A percentile compares a stretch with the other conserved stretches of the same genome.
phyloP scores from a whole-genome alignment of 1,139 yeast genomes.

The Zhuliangozyma parablackwelliae region DNA sequence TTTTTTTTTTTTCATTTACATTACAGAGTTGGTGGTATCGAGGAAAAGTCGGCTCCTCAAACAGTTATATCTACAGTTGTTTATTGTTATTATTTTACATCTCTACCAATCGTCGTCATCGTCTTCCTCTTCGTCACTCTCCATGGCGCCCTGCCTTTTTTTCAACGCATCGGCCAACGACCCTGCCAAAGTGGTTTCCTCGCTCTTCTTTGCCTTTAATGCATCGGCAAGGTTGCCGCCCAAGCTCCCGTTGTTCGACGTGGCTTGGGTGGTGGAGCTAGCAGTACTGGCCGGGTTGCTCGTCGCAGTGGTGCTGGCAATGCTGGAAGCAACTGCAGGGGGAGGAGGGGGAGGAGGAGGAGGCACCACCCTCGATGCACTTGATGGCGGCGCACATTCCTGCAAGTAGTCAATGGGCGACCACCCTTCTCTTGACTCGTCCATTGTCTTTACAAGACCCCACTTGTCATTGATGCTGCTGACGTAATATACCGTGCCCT shows the following conservation, averaged over 20 bases:
- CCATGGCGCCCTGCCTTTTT: constrained; percentile 75
- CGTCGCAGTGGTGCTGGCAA: not conserved
- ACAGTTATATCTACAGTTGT: too few relatives aligned
- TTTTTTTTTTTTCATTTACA: too few relatives aligned
- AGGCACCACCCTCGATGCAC: constrained; percentile 20
- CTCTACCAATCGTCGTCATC: constrained; percentile 55
- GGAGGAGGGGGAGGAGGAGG: constrained; percentile 30
- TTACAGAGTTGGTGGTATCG: too few relatives aligned
- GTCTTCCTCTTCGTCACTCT: constrained; percentile 71
- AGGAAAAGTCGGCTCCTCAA: too few relatives aligned
- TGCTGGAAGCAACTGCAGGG: constrained; percentile 1
- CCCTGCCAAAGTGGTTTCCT: constrained; percentile 67
- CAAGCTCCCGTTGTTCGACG: constrained; percentile 24
- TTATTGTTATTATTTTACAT: too few relatives aligned
- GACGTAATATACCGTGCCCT: constrained; percentile 69
- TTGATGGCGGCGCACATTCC: constrained; percentile 50
- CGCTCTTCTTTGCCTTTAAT: constrained; percentile 59
- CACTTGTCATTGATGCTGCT: constrained; percentile 77
- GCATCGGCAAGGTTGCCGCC: constrained; percentile 76
- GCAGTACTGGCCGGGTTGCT: constrained; percentile 11
- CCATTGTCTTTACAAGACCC: constrained; percentile 80
- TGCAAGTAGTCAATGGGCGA: constrained; percentile 89
- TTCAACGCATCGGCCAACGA: constrained; percentile 88
- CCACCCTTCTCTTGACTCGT: constrained; percentile 88
- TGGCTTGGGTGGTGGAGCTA: constrained; percentile 11